Conservation (phyloP, 2,329 filamentous ascomycete species). For the Dothistroma septosporum region DNA sequence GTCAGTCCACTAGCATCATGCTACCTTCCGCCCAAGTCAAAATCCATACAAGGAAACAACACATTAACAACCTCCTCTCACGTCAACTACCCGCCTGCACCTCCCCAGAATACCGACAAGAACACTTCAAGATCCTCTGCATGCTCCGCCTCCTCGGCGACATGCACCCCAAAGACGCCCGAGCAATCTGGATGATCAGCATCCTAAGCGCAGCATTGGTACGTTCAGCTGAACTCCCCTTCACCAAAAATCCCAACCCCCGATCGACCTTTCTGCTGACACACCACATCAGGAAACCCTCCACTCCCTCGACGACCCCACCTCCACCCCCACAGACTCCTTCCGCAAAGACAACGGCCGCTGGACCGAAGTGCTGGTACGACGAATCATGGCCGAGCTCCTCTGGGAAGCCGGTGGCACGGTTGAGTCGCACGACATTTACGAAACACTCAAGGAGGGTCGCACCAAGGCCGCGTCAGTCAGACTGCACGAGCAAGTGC, state of each 20-base stretch:
- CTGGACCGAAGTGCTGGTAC: conserved; percentile 20
- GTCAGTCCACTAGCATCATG: conserved; percentile 4
- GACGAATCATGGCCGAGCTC: conserved; percentile 18
- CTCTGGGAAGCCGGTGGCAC: conserved; percentile 16
- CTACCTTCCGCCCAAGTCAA: conserved; percentile 13
- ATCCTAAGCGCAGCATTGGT: conserved; percentile 17
- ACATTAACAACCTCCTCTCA: conserved; percentile 14
- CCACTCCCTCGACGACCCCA: conserved; percentile 15
- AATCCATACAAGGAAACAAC: conserved; percentile 17
- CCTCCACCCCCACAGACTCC: conserved; percentile 16
- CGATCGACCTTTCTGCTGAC: no score
- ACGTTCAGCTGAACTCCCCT: no score
- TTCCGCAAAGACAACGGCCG: conserved; percentile 13
- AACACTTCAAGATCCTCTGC: conserved; percentile 20
- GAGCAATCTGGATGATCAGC: conserved; percentile 19
- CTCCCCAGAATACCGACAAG: conserved; percentile 19
- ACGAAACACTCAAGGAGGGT: conserved; percentile 16
- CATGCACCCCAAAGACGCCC: conserved; percentile 13
- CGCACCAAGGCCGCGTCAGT: conserved; percentile 17
- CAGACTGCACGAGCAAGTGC: conserved; percentile 17
- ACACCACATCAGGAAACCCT: conserved; percentile 6
- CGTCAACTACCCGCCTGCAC: conserved; percentile 16
- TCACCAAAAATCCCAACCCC: not conserved
- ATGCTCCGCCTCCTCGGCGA: conserved; percentile 20
- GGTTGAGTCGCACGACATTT: conserved; percentile 21